Percentiles rank a stretch among this genome's conserved stretches.
Evolutionary conservation across 2,329 filamentous ascomycete genomes (phyloP).

Genomic region (Trichoderma sp.): DNA sequence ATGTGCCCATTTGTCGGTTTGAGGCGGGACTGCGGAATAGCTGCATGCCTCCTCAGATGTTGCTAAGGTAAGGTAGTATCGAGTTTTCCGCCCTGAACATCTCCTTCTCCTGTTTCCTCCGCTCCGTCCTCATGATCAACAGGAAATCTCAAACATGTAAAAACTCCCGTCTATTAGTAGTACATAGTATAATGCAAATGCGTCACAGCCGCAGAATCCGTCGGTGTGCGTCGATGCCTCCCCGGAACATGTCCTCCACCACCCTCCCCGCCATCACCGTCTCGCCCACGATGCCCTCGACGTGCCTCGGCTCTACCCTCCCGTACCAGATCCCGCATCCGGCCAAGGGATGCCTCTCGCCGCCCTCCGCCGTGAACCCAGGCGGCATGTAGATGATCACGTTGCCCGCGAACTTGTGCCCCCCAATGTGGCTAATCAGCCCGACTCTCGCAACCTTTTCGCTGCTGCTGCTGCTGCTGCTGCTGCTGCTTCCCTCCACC

Average conservation of each 20-base stretch:
- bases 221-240: slow-evolving; percentile 62
- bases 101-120: too few species aligned
- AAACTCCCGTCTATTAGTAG: not conserved
- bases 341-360: slow-evolving; percentile 58
- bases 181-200: not conserved
- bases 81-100: too few species aligned
- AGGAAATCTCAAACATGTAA: not conserved
- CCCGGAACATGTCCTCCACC: slow-evolving; percentile 71
- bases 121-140: too few species aligned
- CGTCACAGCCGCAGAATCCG: slow-evolving; percentile 53
- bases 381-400: slow-evolving; percentile 79
- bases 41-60: not conserved
- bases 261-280: slow-evolving; percentile 69
- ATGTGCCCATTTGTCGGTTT: too few species aligned
- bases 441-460: slow-evolving; percentile 61
- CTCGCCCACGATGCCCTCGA: slow-evolving; percentile 73
- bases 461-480: not conserved
- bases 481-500: slow-evolving; percentile 31
- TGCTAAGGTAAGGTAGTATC: too few species aligned
- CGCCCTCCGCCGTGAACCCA: slow-evolving; percentile 43
- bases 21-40: not conserved
- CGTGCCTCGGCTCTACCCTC: slow-evolving; percentile 71
- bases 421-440: slow-evolving; percentile 77
- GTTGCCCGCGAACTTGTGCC: slow-evolving; percentile 85
- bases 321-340: slow-evolving; percentile 84